These are phyloP conservation scores for Roridomyces roridus DNA, from an alignment of 768 basidiomycete species.

Conservation along the genomic window DNA sequence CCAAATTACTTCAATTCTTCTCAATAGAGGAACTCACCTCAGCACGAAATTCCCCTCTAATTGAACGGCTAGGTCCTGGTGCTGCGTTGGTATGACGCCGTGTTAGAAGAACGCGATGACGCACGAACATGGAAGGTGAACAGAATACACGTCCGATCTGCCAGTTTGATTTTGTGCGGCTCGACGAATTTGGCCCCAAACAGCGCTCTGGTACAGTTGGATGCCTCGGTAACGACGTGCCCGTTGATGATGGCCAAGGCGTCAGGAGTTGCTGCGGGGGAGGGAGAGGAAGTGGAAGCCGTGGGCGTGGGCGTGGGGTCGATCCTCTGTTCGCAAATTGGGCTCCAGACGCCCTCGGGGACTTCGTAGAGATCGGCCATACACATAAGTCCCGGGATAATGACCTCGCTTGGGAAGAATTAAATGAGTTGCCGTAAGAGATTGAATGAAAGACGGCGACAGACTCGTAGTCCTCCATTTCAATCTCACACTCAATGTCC, in stretches of 20 bases:
- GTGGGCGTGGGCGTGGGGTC: too few species aligned
- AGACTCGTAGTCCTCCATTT: conserved; percentile 59
- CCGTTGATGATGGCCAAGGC: background rate
- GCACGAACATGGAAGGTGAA: conserved; percentile 17
- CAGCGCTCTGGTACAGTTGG: conserved; percentile 8
- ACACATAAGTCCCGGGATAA: conserved; percentile 68
- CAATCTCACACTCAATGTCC: conserved; percentile 47
- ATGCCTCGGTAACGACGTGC: background rate
- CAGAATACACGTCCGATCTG: conserved; percentile 6
- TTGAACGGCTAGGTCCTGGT: conserved; percentile 13
- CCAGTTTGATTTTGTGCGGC: background rate
- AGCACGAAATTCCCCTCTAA: conserved; percentile 9
- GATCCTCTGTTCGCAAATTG: too few species aligned
- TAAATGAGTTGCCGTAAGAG: conserved; percentile 10
- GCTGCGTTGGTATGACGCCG: background rate
- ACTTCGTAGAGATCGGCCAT: conserved; percentile 67
- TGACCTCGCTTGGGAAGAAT: conserved; percentile 50
- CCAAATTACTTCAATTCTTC: background rate
- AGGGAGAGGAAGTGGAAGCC: too few species aligned
- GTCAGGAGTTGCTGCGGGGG: too few species aligned
- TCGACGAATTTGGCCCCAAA: conserved; percentile 20
- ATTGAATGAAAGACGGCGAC: conserved; percentile 11
- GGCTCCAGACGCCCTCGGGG: background rate
- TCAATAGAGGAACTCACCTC: background rate
- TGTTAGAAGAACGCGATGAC: background rate